Evolutionary conservation across 441 rosid genomes (phyloP).

Genomic region (Mallotus repandus): DNA sequence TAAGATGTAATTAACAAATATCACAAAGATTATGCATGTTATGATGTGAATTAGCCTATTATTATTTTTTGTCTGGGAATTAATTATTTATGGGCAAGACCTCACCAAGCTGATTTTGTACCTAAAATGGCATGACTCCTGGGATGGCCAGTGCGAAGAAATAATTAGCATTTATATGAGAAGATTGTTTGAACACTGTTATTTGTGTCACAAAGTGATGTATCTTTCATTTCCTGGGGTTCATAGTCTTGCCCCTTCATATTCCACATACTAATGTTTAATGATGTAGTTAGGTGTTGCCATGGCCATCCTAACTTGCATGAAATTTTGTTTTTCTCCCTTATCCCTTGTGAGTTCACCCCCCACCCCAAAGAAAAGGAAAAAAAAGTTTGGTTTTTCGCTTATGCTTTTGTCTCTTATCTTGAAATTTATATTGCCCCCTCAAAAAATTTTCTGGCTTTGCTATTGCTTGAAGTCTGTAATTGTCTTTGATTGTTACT

Average conservation of each 20-base stretch:
- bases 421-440: no score
- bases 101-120: background rate
- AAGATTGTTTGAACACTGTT: background rate
- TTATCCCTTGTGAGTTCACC: no score
- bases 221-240: background rate
- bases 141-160: background rate
- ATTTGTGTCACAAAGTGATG: background rate
- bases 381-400: no score
- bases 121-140: background rate
- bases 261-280: background rate
- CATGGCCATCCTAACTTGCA: no score
- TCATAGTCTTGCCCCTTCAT: slow-evolving; percentile 4
- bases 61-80: background rate
- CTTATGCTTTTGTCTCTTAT: no score
- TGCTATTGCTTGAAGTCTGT: background rate
- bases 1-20: background rate
- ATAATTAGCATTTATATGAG: background rate
- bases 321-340: no score
- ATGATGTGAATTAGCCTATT: background rate
- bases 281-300: no score
- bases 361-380: no score
- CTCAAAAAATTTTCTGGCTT: no score
- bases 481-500: background rate
- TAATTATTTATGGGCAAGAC: background rate
- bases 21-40: background rate